Percentiles rank a stretch among this genome's conserved stretches.
Conservation (phyloP, 257 asterid species). For the Buddleja alternifolia region DNA sequence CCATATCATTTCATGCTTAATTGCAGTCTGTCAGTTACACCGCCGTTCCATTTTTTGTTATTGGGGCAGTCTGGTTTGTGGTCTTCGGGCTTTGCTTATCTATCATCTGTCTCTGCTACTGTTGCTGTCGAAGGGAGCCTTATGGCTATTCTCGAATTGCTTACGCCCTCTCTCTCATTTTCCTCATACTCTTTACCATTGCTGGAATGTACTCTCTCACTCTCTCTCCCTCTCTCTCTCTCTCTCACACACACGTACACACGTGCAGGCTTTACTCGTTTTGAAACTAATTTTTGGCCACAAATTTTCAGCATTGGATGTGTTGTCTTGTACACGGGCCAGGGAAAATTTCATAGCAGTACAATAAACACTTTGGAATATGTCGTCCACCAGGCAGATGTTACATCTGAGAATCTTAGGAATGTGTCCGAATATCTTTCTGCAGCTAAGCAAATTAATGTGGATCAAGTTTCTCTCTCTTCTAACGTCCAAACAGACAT, state of each 20-base stretch:
- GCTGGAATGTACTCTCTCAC: conserved; percentile 55
- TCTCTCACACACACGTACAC: background rate
- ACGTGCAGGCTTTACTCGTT: background rate
- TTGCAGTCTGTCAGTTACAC: conserved; percentile 80
- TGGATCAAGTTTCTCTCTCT: conserved; percentile 66
- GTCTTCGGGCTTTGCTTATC: conserved; percentile 55
- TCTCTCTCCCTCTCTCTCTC: conserved; percentile 34
- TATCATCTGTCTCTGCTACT: conserved; percentile 54
- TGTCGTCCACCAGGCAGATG: conserved; percentile 69
- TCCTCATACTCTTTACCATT: conserved; percentile 60
- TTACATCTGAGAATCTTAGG: conserved; percentile 55
- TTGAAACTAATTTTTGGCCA: conserved; percentile 22
- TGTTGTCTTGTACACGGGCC: conserved; percentile 64
- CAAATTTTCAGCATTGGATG: conserved; percentile 76
- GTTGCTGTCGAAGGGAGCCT: conserved; percentile 57
- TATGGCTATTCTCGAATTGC: conserved; percentile 68
- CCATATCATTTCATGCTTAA: conserved; percentile 26
- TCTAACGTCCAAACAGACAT: conserved; percentile 72
- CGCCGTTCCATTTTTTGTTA: conserved; percentile 61
- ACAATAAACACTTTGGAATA: conserved; percentile 53
- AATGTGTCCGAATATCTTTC: conserved; percentile 75
- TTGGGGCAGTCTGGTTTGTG: conserved; percentile 69
- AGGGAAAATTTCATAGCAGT: conserved; percentile 62
- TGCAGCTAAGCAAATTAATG: conserved; percentile 70
- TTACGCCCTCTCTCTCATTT: conserved; percentile 71